These are phyloP conservation scores for Oryza meyeriana DNA, from an alignment of 176 grass and related monocot species.

Conservation along the genomic window DNA sequence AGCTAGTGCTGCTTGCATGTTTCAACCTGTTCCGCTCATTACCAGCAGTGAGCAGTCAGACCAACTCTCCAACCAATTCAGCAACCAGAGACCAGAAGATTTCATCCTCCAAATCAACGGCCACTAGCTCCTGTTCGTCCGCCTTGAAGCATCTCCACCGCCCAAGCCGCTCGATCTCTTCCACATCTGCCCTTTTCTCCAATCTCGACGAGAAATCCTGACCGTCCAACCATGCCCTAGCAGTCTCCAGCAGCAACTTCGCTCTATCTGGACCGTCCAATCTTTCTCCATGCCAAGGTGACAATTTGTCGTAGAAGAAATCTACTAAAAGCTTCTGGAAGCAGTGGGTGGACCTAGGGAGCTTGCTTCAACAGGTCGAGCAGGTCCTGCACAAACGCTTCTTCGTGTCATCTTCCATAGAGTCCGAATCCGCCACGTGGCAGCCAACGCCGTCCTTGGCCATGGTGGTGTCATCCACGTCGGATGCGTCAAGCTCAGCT, in stretches of 20 bases:
- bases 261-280: not conserved
- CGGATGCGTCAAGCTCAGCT: slow-evolving; percentile 51
- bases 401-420: not conserved
- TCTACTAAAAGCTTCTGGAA: slow-evolving; percentile 58
- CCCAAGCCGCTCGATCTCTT: slow-evolving; percentile 49
- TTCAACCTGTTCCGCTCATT: not conserved
- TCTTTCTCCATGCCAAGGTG: not conserved
- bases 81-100: slow-evolving; percentile 52
- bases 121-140: slow-evolving; percentile 28
- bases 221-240: slow-evolving; percentile 52
- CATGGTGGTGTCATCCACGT: slow-evolving; percentile 37
- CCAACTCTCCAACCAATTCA: slow-evolving; percentile 46
- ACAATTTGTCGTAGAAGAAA: slow-evolving; percentile 53
- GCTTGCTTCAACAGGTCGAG: slow-evolving; percentile 21
- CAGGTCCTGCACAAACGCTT: slow-evolving; percentile 6
- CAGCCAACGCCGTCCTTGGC: slow-evolving; percentile 17
- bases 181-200: slow-evolving; percentile 19
- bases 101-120: slow-evolving; percentile 27
- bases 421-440: slow-evolving; percentile 9
- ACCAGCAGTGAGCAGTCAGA: not conserved
- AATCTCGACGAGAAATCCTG: not conserved
- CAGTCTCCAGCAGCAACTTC: slow-evolving; percentile 21
- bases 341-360: not conserved
- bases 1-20: not conserved
- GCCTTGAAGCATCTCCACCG: slow-evolving; percentile 57